Base-by-base conservation (phyloP, 352 stramenopile genomes). In the Paralagenidium karlingii region DNA sequence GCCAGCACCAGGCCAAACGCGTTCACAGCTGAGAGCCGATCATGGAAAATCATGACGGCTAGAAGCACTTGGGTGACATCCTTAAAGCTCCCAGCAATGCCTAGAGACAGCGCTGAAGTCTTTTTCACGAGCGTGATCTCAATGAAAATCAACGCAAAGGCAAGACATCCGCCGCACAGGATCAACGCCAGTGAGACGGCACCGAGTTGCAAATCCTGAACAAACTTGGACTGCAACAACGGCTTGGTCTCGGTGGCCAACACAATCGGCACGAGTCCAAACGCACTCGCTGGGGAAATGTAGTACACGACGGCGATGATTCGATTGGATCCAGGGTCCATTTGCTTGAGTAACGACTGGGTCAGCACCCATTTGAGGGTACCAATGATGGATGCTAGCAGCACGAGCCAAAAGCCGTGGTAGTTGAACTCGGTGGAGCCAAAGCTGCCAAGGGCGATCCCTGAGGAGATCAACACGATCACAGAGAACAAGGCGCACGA, bases 291-390 rank as follows among this genome's bases (percentile, higher is more conserved):
- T 0, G 79, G 76, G 4, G 76, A 83, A 28, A 88, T 85, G 51
- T 83, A 80, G 54, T 85, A 85, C 15, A 89, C 71, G n/a, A 86
- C 73, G 0, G 75, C 60, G 21, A 92, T 56, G 28, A 85, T 78
- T 21, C 70, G 74, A 44, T 82, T 75, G 1, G 53, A 51, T 16
- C 77, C 62, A 11, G 11, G 11, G 16, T 7, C 15, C 60, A 87
- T 80, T 4, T 59, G 51, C 20, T 73, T 63, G 38, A 89, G 49
- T 25, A 92, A 48, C 30, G 70, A 84, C 55, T 92, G 78, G n/a
- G 78, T 88, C 24, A 92, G 53, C 5, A 83, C 71, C 78, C 78
- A 92, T 27, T 73, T 50, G 15, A 88, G 51, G 15, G 75, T 86
- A 19, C 75, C 70, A 27, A 84, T 67, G 26, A 86, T 62, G 2